Evolutionary conservation across 345 rosid genomes (phyloP), one percentile per base, ranked within the genome.

Genomic region (Dipteronia sinensis): DNA sequence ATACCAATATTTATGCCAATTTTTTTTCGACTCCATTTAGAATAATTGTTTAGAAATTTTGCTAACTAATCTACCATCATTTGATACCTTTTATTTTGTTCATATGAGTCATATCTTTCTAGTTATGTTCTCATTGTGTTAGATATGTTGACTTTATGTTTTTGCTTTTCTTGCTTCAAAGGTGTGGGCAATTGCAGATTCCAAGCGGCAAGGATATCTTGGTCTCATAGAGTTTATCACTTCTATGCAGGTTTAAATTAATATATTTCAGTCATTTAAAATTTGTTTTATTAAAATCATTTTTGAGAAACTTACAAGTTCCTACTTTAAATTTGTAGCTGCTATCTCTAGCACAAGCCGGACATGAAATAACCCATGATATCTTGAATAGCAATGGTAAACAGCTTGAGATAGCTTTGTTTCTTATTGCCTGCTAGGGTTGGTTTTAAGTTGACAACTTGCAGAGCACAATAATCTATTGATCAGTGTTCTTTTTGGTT

Each of bases 121-220:
- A 46, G 49, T 46, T 46, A 46, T 46, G 13, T 44, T 63, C 20
- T 77, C 12, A 7, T 47, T 59, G 40, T 66, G 73, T 62, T 66
- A 11, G n/a, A 46, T 64, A 47, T 62, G 75, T 55, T 76, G 25
- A 77, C 58, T 71, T 31, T 13, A 5, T 55, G 23, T 70, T 13
- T 42, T 63, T 65, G 58, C 11, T 73, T 68, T 12, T 20, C 76
- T 46, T 10, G 66, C 71, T 38, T 23, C n/a, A 44, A 78, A 95
- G 99, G 89, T 93, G 38, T 95, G 99, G 99, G 96, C 99, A 7
- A 90, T 89, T 80, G 92, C 98, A 46, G 98, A 93, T 89, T 88
- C 97, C 40, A 95, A 88, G 84, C 82, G 97, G 51, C 98, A 91
- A 65, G 96, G 98, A 71, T 95, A 85, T 81, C 94, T 93, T 72